Conservation (phyloP, 108 stramenopile species). For the Craspedostauros australis region DNA sequence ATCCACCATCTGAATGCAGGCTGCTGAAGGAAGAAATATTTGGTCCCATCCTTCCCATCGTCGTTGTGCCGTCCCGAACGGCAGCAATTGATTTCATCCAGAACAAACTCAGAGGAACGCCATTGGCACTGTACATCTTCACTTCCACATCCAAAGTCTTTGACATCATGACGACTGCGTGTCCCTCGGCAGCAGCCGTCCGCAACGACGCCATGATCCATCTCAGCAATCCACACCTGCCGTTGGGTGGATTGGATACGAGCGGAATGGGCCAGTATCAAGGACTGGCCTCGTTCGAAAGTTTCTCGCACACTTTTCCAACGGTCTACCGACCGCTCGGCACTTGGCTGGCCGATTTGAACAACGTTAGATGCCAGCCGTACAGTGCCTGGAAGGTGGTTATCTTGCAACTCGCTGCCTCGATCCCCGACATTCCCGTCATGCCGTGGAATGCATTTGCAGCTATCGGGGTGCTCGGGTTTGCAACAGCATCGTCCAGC, state of each 20-base stretch:
- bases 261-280: constrained; percentile 65
- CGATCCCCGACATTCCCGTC: constrained; percentile 13
- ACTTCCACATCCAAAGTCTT: constrained; percentile 31
- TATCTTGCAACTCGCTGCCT: not conserved
- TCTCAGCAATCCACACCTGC: constrained; percentile 29
- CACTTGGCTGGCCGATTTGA: constrained; percentile 12
- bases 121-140: constrained; percentile 80
- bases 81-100: constrained; percentile 56
- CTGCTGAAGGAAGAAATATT: constrained; percentile 86
- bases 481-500: too few species aligned
- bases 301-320: constrained; percentile 60
- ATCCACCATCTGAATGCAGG: constrained; percentile 35
- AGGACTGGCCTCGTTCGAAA: constrained; percentile 64
- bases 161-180: constrained; percentile 24
- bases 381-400: constrained; percentile 16
- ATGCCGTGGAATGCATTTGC: too few species aligned
- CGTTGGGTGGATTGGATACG: constrained; percentile 78
- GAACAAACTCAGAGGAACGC: constrained; percentile 22
- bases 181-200: constrained; percentile 49
- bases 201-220: constrained; percentile 66
- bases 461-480: too few species aligned
- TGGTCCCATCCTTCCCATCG: constrained; percentile 80
- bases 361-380: constrained; percentile 27
- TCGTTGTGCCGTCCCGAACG: constrained; percentile 35
- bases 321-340: constrained; percentile 15